Evolutionary conservation across 2,329 filamentous ascomycete genomes (phyloP).

Genomic region (Pseudocercospora cruenta): DNA sequence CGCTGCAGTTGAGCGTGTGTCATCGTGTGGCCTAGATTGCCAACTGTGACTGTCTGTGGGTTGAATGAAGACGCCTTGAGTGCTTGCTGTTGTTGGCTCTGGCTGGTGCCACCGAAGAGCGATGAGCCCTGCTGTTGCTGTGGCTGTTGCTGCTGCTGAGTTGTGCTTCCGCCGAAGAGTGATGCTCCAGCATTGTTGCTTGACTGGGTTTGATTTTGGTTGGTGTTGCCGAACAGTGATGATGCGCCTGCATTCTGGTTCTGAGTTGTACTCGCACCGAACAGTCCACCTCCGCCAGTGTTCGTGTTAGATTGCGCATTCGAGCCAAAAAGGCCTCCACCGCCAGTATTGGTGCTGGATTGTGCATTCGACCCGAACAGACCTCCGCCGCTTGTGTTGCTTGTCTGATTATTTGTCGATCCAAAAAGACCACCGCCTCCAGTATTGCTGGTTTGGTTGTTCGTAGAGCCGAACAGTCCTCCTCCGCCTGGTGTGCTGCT

Average conservation of each 20-base stretch:
- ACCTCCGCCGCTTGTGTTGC: slow-evolving; percentile 13
- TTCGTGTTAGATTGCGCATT: slow-evolving; percentile 30
- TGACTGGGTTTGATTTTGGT: slow-evolving; percentile 8
- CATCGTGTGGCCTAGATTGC: slow-evolving; percentile 27
- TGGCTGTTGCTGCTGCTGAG: slow-evolving; percentile 26
- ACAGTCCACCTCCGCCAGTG: slow-evolving; percentile 22
- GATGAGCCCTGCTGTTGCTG: slow-evolving; percentile 28
- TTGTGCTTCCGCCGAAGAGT: slow-evolving; percentile 14
- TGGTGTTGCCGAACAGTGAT: slow-evolving; percentile 16
- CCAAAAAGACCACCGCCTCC: slow-evolving; percentile 22
- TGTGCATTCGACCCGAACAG: slow-evolving; percentile 19
- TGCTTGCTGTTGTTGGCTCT: slow-evolving; percentile 30
- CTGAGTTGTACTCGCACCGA: slow-evolving; percentile 23
- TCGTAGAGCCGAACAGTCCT: slow-evolving; percentile 19
- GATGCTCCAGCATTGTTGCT: slow-evolving; percentile 12
- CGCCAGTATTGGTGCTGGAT: slow-evolving; percentile 33
- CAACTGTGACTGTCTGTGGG: slow-evolving; percentile 28
- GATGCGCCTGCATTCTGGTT: slow-evolving; percentile 16
- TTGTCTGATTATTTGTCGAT: slow-evolving; percentile 11
- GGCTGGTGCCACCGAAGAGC: slow-evolving; percentile 13
- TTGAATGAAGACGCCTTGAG: slow-evolving; percentile 31
- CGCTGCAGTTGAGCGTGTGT: slow-evolving; percentile 34
- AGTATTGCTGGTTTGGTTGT: slow-evolving; percentile 18
- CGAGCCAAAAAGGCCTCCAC: slow-evolving; percentile 42
- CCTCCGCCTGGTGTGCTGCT: slow-evolving; percentile 15